Conservation (phyloP, 495 filamentous ascomycete genomes). For the Podospora pseudocomata region DNA sequence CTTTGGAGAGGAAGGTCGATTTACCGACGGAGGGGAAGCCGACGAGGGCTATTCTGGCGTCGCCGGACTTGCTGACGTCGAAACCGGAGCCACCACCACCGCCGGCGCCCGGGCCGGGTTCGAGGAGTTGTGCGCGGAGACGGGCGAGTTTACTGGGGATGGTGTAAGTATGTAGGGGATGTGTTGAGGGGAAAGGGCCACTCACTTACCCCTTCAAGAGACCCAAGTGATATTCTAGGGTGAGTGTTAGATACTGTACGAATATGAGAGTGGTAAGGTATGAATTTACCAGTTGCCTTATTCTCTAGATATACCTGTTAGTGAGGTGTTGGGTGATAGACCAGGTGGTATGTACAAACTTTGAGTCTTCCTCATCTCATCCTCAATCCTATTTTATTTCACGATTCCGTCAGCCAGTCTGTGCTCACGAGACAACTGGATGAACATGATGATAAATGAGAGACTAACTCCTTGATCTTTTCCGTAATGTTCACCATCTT, state of each 20-base stretch:
- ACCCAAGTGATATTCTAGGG: conserved; percentile 91
- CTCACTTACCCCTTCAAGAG: conserved; percentile 83
- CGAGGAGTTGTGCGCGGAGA: conserved; percentile 89
- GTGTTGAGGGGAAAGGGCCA: not conserved
- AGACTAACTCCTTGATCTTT: conserved; percentile 93
- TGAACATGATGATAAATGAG: not conserved
- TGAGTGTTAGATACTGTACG: conserved; percentile 15
- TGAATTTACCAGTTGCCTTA: conserved; percentile 83
- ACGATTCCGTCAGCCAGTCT: conserved; percentile 23
- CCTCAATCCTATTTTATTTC: conserved; percentile 73
- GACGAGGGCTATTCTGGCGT: conserved; percentile 94
- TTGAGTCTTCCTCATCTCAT: conserved; percentile 98
- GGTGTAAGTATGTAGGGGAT: conserved; percentile 14
- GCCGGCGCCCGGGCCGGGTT: conserved; percentile 78
- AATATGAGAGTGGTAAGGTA: not conserved
- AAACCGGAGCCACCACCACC: conserved; percentile 76
- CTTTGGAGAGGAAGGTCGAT: conserved; percentile 97
- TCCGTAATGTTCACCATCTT: conserved; percentile 99
- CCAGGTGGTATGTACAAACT: conserved; percentile 51
- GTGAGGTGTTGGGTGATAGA: conserved; percentile 10
- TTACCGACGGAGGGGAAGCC: conserved; percentile 99
- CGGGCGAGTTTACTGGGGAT: conserved; percentile 83
- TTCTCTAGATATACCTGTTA: conserved; percentile 67
- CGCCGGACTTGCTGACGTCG: conserved; percentile 95
- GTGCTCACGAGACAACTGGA: not conserved